phyloP scores from a whole-genome alignment of 2,329 filamentous ascomycete genomes.

The Alternaria sp. region DNA sequence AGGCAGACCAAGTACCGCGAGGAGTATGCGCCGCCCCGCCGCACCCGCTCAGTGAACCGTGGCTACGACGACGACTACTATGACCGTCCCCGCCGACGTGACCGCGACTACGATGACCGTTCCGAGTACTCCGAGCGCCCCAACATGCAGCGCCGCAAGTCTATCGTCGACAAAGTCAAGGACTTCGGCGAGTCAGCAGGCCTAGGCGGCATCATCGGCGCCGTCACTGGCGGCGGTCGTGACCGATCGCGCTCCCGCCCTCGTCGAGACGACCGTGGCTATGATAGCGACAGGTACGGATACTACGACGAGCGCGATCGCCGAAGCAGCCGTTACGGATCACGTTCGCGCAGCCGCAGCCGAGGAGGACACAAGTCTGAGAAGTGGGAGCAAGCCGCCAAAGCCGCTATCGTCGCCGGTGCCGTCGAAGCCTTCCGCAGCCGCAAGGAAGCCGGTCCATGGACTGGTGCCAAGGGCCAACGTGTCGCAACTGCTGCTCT shows the following conservation, averaged over 20 bases:
- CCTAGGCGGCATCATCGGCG: conserved; percentile 60
- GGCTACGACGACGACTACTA: conserved; percentile 62
- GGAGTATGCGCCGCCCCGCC: conserved; percentile 59
- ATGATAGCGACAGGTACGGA: conserved; percentile 49
- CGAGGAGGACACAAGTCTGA: conserved; percentile 61
- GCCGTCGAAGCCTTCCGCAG: conserved; percentile 91
- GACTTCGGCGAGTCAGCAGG: conserved; percentile 66
- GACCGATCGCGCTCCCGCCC: conserved; percentile 57
- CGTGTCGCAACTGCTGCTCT: conserved; percentile 86
- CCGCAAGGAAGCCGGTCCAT: conserved; percentile 85
- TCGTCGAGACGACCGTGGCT: conserved; percentile 55
- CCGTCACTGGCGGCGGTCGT: conserved; percentile 62
- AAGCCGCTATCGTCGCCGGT: conserved; percentile 87
- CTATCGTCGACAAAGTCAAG: conserved; percentile 61
- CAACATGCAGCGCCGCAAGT: conserved; percentile 58
- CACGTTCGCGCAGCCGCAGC: conserved; percentile 56
- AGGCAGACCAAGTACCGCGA: conserved; percentile 57
- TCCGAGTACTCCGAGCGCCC: conserved; percentile 52
- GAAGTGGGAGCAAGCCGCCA: conserved; percentile 76
- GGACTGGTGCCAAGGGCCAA: conserved; percentile 91
- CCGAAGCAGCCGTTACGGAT: conserved; percentile 58
- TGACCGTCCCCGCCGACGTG: conserved; percentile 49
- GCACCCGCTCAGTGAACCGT: conserved; percentile 68
- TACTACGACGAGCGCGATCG: conserved; percentile 30
- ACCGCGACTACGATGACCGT: conserved; percentile 57